phyloP scores from a whole-genome alignment of 441 rosid genomes.

The Brassica balearica region DNA sequence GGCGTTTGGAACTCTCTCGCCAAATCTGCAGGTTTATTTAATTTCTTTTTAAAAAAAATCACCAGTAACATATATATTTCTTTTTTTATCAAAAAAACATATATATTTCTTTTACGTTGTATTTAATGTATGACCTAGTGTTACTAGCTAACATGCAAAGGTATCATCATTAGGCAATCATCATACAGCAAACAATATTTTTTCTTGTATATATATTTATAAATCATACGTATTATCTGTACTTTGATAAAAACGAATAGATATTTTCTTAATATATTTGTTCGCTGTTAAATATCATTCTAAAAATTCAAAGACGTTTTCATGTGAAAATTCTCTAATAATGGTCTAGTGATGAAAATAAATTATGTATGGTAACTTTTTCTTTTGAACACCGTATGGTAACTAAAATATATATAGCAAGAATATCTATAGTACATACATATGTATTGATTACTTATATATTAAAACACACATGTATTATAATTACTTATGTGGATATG shows the following conservation, averaged over 20 bases:
- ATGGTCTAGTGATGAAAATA: background rate
- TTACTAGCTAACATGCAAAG: background rate
- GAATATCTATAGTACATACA: background rate
- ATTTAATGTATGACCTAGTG: background rate
- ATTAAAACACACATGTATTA: background rate
- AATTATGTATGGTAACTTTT: background rate
- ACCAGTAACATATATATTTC: background rate
- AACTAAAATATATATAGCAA: background rate
- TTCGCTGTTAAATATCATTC: background rate
- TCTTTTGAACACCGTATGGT: too few species aligned
- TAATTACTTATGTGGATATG: background rate
- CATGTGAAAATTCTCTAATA: background rate
- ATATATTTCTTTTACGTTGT: background rate
- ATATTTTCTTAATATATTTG: background rate
- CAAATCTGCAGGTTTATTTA: constrained; percentile 75
- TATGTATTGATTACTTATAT: background rate
- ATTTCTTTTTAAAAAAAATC: background rate
- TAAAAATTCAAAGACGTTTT: background rate
- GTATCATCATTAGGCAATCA: background rate
- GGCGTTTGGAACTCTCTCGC: constrained; percentile 98
- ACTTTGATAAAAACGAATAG: background rate
- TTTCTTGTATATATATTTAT: background rate
- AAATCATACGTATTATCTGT: background rate
- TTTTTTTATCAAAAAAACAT: background rate
- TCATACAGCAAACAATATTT: background rate